A percentile compares a stretch with the other conserved stretches of the same genome.
Evolutionary conservation across 768 basidiomycete species (phyloP).

Genomic region (Suillus spraguei): DNA sequence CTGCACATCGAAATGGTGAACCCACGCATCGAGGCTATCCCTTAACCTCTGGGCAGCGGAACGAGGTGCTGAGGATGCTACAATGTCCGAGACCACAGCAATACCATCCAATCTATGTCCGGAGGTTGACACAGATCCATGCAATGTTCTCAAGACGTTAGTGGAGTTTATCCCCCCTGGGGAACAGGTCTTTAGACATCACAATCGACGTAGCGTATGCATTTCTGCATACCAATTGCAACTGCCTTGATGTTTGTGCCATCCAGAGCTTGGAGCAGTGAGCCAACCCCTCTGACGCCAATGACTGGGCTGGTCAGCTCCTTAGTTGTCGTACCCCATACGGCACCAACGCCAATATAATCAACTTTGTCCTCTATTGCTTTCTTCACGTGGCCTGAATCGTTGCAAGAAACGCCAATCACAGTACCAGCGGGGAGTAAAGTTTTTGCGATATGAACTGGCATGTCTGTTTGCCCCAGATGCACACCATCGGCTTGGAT

Average conservation of each 20-base stretch:
- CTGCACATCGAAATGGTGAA: not conserved
- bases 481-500: slow-evolving; percentile 81
- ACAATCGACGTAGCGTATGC: not conserved
- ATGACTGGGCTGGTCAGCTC: slow-evolving; percentile 61
- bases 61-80: slow-evolving; percentile 60
- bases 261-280: slow-evolving; percentile 64
- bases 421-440: slow-evolving; percentile 71
- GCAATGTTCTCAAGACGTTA: slow-evolving; percentile 75
- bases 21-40: slow-evolving; percentile 39
- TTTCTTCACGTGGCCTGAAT: slow-evolving; percentile 57
- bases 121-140: slow-evolving; percentile 64
- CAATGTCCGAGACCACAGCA: slow-evolving; percentile 88
- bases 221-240: slow-evolving; percentile 69
- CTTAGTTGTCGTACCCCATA: slow-evolving; percentile 84
- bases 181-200: slow-evolving; percentile 10
- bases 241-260: slow-evolving; percentile 71
- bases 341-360: slow-evolving; percentile 87
- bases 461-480: slow-evolving; percentile 88
- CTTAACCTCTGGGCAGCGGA: slow-evolving; percentile 49
- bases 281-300: slow-evolving; percentile 74
- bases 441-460: slow-evolving; percentile 60
- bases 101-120: slow-evolving; percentile 73
- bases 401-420: slow-evolving; percentile 83
- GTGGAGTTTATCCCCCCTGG: slow-evolving; percentile 84
- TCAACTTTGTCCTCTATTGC: slow-evolving; percentile 72